phyloP scores from a whole-genome alignment of 2,329 filamentous ascomycete species.

The Diaporthe citriasiana region DNA sequence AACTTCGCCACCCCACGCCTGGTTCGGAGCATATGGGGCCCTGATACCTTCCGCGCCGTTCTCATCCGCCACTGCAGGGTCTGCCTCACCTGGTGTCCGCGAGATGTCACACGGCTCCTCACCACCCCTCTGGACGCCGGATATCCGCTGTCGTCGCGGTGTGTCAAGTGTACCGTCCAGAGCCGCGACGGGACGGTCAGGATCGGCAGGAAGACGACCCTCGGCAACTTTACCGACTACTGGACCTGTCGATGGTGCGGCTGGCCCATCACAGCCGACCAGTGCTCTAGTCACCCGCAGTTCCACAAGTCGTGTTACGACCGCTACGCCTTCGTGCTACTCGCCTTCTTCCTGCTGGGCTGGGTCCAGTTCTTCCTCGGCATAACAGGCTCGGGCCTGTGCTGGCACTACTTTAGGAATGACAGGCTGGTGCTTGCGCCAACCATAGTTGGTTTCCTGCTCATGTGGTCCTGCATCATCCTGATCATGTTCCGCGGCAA shows the following conservation, averaged over 20 bases:
- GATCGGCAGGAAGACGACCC: conserved; percentile 54
- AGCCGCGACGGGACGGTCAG: conserved; percentile 53
- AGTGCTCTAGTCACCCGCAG: conserved; percentile 52
- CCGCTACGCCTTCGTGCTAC: conserved; percentile 54
- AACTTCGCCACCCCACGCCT: conserved; percentile 52
- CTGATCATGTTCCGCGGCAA: conserved; percentile 53
- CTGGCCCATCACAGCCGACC: conserved; percentile 51
- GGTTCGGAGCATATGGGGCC: conserved; percentile 55
- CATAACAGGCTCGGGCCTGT: conserved; percentile 52
- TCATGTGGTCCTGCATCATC: conserved; percentile 53
- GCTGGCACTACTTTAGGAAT: conserved; percentile 52
- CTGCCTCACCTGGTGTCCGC: conserved; percentile 53
- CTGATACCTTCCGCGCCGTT: conserved; percentile 45
- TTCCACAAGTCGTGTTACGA: conserved; percentile 58
- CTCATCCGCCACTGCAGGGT: conserved; percentile 54
- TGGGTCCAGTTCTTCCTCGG: conserved; percentile 55
- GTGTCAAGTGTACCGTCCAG: conserved; percentile 56
- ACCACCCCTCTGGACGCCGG: conserved; percentile 49
- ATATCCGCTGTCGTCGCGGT: conserved; percentile 57
- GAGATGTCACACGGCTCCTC: conserved; percentile 51
- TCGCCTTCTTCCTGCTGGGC: conserved; percentile 56
- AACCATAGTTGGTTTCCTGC: conserved; percentile 56
- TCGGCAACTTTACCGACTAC: conserved; percentile 53
- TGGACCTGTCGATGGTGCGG: conserved; percentile 63
- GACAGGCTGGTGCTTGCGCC: conserved; percentile 52